Base-by-base conservation (phyloP, 495 filamentous ascomycete genomes). In the Neurospora sp. region DNA sequence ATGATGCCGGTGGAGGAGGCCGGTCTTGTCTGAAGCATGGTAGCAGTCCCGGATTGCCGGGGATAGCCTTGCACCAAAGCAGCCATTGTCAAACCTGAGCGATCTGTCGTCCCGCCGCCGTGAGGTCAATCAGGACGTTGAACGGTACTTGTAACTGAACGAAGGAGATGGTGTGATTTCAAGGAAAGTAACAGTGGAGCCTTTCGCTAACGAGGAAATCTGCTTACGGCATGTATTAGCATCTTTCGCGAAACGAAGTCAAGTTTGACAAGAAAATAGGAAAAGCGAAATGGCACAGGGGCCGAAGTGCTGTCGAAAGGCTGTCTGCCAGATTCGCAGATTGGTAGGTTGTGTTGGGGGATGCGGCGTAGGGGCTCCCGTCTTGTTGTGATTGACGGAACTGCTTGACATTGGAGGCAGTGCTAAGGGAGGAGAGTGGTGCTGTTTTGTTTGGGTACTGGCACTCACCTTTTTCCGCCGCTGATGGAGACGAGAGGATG, bases 51-150 rank as follows among this genome's bases (percentile, higher is more conserved):
- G 80, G 90, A 89, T 82, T 93, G 92, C 83, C 92, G 89, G 77
- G 93, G 91, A 80, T 94, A 94, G 74, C 93, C 88, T 86, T 97
- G 93, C 82, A 96, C 93, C 84, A 97, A 87, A 82, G 93, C 93
- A 84, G 93, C 93, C 93, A 97, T 97, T 79, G 74, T 89, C 78
- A 72, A 75, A 74, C 53, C 53, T 65, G 53, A 65, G 53, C 53
- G 53, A 65, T 65, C 53, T 65, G 27, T 65, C 27, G 53, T 65
- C 53, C 53, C 27, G 53, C 27, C 53, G 53, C 53, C 27, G 53
- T 14, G 53, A 65, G 27, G 53, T 65, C 6, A 65, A 65, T 35
- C 27, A 65, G 27, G 53, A 65, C 53, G 27, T 35, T 65, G 53
- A 65, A 35, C 1, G 53, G 53, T 65, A 65, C 53, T 65, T 65